Base-by-base conservation (phyloP, 257 asterid species). In the Ballota nigra region DNA sequence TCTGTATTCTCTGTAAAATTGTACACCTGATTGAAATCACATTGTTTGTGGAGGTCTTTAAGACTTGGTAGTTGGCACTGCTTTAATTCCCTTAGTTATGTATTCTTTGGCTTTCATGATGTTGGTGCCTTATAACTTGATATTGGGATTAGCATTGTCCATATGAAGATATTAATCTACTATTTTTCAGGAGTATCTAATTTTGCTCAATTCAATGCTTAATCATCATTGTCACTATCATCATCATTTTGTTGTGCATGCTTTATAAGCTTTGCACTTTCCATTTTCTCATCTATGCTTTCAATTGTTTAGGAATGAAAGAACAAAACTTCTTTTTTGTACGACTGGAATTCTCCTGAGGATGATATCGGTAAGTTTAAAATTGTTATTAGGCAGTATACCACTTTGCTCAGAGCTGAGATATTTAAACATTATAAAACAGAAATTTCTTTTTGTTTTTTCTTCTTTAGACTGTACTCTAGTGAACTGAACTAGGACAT, bases 301-400 rank as follows among this genome's bases (percentile, higher is more conserved):
- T 79, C 55, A 47, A 63, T 83, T 34, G 71, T 81, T 43, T 69
- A 94, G 99, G 95, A 94, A 82, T 78, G 95, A 86, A 76, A 82
- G 86, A 77, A 94, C 99, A 28, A 94, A 83, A 89, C 97, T 94
- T 81, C 95, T 94, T 16, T 94, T 94, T 75, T 94, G 99, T 84
- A 94, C 99, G 10, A 94, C 97, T 52, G 99, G 99, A 75, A 89
- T 94, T 82, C 99, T 94, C 83, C 84, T 91, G 84, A 86, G 99
- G 87, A 94, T 89, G 96, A 82, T 94, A 62, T 83, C 87, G 84
- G 99, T 94, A 86, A 58, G 96, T 75, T 24, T 53, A 67, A 66
- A 61, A 23, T 59, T 62, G n/a, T 12, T 36, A 55, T 62, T 38
- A 8, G 31, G 36, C 65, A 24, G 40, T 29, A 38, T 29, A 72